Percentiles rank a stretch among this genome's conserved stretches.
Conservation (phyloP, 768 basidiomycete species). For the Hemileccinum rubropunctum region DNA sequence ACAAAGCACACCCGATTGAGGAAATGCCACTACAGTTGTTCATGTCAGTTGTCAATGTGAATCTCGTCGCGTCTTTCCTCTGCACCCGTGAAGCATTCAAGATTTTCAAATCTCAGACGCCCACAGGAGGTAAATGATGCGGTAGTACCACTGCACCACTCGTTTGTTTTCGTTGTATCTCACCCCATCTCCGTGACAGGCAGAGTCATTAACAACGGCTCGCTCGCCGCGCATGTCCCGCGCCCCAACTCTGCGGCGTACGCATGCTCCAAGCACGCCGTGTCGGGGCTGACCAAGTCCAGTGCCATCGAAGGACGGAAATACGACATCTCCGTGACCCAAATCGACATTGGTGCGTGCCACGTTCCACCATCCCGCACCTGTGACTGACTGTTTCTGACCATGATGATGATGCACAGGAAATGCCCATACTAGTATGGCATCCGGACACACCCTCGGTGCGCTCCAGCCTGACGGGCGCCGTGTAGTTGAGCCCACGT, state of each 20-base stretch:
- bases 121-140: constrained; percentile 58
- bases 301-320: constrained; percentile 75
- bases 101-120: constrained; percentile 69
- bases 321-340: constrained; percentile 72
- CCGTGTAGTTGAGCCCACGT: constrained; percentile 53
- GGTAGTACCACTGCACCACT: neutral
- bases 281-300: constrained; percentile 71
- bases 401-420: constrained; percentile 38
- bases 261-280: constrained; percentile 78
- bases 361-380: neutral
- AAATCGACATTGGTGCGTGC: constrained; percentile 73
- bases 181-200: constrained; percentile 36
- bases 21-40: constrained; percentile 60
- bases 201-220: constrained; percentile 85
- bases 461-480: constrained; percentile 69
- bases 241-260: constrained; percentile 66
- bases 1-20: constrained; percentile 52
- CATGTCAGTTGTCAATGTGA: constrained; percentile 63
- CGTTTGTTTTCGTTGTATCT: neutral
- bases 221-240: constrained; percentile 68
- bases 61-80: constrained; percentile 70
- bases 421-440: constrained; percentile 69
- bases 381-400: neutral
- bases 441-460: constrained; percentile 43
- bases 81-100: constrained; percentile 75